Conservation (phyloP, 805 yeast genomes). For the Candida dajiaensis region DNA sequence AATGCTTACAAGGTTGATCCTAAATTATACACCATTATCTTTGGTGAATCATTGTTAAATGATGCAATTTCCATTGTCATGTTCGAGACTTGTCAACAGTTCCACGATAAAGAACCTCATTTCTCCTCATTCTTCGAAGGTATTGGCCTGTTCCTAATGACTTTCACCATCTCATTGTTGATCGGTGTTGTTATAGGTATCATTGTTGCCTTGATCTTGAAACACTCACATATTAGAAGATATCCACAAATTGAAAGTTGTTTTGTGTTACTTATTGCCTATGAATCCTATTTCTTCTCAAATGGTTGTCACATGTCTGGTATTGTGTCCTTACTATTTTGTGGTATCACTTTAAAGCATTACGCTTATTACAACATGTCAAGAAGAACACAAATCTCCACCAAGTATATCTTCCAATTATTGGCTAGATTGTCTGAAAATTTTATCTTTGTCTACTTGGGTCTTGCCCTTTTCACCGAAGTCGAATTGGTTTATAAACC, state of each 20-base stretch:
- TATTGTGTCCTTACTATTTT: conserved; percentile 86
- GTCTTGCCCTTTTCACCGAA: conserved; percentile 91
- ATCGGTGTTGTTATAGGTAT: conserved; percentile 89
- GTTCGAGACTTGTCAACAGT: conserved; percentile 97
- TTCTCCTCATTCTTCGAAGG: conserved; percentile 85
- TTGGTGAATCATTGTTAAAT: conserved; percentile 91
- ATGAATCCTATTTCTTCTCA: conserved; percentile 94
- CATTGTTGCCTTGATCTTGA: conserved; percentile 79
- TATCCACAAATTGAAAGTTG: conserved; percentile 98
- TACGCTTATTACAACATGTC: conserved; percentile 98
- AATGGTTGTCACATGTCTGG: conserved; percentile 99
- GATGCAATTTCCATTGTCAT: conserved; percentile 98
- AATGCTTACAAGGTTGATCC: conserved; percentile 98
- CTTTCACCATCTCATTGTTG: conserved; percentile 82
- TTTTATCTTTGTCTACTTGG: conserved; percentile 92
- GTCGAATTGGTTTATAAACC: conserved; percentile 96
- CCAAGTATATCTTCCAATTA: conserved; percentile 89
- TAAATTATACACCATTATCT: conserved; percentile 90
- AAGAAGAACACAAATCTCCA: conserved; percentile 91
- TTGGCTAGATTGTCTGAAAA: conserved; percentile 94
- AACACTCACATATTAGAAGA: conserved; percentile 88
- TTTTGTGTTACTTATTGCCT: conserved; percentile 81
- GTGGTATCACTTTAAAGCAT: conserved; percentile 95
- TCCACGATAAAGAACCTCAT: conserved; percentile 78
- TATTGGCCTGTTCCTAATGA: conserved; percentile 86